Percentiles rank a stretch among this genome's conserved stretches.
Conservation (phyloP, 768 basidiomycete genomes). For the Boletales sp. region DNA sequence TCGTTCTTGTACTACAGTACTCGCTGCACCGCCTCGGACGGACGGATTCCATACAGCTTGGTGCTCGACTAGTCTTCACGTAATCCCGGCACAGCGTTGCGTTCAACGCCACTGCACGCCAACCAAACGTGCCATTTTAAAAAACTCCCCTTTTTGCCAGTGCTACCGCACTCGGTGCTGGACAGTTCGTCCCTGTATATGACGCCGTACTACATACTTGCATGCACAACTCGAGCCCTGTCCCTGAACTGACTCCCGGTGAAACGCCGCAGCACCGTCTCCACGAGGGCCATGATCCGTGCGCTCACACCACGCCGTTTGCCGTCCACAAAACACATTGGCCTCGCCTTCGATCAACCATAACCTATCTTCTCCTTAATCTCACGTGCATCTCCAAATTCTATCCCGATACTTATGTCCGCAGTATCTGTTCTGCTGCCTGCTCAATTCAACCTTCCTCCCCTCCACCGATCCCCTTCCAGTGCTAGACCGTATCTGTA, state of each 20-base stretch:
- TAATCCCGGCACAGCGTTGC: constrained; percentile 9
- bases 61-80: constrained; percentile 1
- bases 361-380: neutral
- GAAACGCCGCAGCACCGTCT: constrained; percentile 23
- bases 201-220: no score
- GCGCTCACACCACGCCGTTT: constrained; percentile 9
- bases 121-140: constrained; percentile 19
- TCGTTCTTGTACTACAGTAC: no score
- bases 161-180: no score
- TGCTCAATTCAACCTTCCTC: neutral
- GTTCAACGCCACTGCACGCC: constrained; percentile 14
- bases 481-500: constrained; percentile 6
- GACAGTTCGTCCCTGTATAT: neutral
- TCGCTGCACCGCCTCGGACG: constrained; percentile 13
- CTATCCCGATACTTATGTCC: no score
- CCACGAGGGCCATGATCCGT: constrained; percentile 18
- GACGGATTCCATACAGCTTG: constrained; percentile 16
- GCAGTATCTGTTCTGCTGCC: neutral
- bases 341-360: constrained; percentile 5
- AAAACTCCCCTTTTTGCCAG: no score
- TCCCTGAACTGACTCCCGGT: constrained; percentile 8
- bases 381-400: neutral
- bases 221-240: neutral
- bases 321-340: constrained; percentile 19
- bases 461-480: constrained; percentile 3